These are phyloP conservation scores for Tranzscheliella williamsii DNA, from an alignment of 1,284 basidiomycete genomes.

Conservation along the genomic window DNA sequence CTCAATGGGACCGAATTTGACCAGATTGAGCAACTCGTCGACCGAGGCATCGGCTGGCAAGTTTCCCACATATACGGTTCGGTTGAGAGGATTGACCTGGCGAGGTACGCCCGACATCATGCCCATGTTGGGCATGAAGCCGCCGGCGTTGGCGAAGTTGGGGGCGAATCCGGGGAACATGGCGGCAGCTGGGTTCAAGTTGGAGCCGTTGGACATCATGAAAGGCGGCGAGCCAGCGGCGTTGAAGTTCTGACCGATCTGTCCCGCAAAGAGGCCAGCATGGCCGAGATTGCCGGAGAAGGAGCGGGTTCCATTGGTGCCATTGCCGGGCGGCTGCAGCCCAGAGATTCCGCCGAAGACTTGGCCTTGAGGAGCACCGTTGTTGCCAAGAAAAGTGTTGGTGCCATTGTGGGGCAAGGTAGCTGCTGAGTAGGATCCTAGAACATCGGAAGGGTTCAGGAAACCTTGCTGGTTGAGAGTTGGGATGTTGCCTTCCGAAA, in stretches of 20 bases:
- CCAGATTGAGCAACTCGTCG: slow-evolving; percentile 94
- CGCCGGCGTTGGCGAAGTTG: slow-evolving; percentile 21
- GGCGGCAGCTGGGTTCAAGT: slow-evolving; percentile 12
- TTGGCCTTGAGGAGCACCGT: slow-evolving; percentile 7
- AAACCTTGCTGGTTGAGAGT: slow-evolving; percentile 29
- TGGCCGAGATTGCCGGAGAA: slow-evolving; percentile 39
- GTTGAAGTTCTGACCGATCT: slow-evolving; percentile 13
- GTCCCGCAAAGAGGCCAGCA: slow-evolving; percentile 13
- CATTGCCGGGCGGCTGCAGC: slow-evolving; percentile 35
- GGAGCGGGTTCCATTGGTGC: slow-evolving; percentile 39
- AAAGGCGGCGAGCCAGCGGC: slow-evolving; percentile 18
- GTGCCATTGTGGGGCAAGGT: slow-evolving; percentile 9
- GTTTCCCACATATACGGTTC: slow-evolving; percentile 97
- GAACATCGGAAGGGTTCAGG: slow-evolving; percentile 3
- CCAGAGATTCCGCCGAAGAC: slow-evolving; percentile 14
- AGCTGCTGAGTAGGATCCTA: slow-evolving; percentile 6
- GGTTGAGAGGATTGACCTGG: slow-evolving; percentile 58
- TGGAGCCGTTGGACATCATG: slow-evolving; percentile 11
- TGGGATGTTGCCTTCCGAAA: slow-evolving; percentile 48
- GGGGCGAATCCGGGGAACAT: slow-evolving; percentile 27
- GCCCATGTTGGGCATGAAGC: slow-evolving; percentile 26
- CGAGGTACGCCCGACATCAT: slow-evolving; percentile 19
- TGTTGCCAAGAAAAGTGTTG: slow-evolving; percentile 12
- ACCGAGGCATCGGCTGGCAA: slow-evolving; percentile 93
- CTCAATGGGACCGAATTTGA: slow-evolving; percentile 96